Percentiles rank a stretch among this genome's conserved stretches.
Evolutionary conservation across 2,329 filamentous ascomycete genomes (phyloP).

Genomic region (Fusarium sp.): DNA sequence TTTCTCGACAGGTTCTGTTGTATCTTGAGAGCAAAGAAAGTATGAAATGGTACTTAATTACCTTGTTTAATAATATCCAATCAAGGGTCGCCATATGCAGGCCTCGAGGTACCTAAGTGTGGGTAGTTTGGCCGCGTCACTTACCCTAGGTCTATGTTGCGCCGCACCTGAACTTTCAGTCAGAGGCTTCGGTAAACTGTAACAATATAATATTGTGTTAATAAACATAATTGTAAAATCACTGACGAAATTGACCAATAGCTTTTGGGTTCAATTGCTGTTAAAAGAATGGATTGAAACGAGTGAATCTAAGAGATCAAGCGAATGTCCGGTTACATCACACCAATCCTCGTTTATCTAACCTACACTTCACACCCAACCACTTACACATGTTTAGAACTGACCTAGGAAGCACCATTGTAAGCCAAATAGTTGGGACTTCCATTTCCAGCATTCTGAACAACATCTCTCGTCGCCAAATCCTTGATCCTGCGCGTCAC

Average conservation of each 20-base stretch:
- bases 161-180: background rate
- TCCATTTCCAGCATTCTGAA: slow-evolving; percentile 53
- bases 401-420: slow-evolving; percentile 57
- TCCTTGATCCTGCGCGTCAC: slow-evolving; percentile 60
- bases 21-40: too few relatives aligned
- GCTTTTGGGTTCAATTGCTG: background rate
- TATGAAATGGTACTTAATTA: too few relatives aligned
- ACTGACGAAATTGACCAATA: background rate
- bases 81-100: background rate
- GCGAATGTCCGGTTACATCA: slow-evolving; percentile 5
- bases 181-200: background rate
- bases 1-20: too few relatives aligned
- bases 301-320: slow-evolving; percentile 19
- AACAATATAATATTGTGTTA: background rate
- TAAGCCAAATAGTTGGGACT: slow-evolving; percentile 64
- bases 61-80: too few relatives aligned
- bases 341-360: background rate
- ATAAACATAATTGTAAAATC: background rate
- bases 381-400: background rate
- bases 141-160: slow-evolving; percentile 1
- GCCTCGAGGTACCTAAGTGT: too few relatives aligned
- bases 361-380: background rate
- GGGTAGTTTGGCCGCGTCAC: too few relatives aligned
- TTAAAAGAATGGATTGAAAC: background rate
- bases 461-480: slow-evolving; percentile 58